Evolutionary conservation across 2,329 filamentous ascomycete species (phyloP), one percentile per base, ranked within the genome.

Genomic region (Colletotrichum sp.): DNA sequence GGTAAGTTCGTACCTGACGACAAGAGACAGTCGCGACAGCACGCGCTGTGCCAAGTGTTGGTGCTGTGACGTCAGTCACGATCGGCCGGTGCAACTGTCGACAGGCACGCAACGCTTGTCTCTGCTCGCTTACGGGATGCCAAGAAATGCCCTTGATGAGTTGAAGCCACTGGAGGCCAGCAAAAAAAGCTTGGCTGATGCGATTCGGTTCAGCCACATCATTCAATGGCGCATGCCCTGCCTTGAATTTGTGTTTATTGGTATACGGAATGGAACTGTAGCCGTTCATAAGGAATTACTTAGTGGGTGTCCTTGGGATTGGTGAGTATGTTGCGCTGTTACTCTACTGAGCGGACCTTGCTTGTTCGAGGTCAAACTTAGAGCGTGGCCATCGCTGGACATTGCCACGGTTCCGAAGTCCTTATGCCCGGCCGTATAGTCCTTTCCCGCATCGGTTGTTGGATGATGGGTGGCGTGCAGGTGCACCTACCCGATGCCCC

Each of bases 161-260:
- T 15, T 21, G 10, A 63, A 75, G 72, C 68, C 68, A 72, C 38
- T 75, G n/a, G 6, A n/a, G 69, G 61, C 63, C 72, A 52, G 63
- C 72, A 12, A 67, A 72, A 72, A 67, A 43, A 30, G 60, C 72
- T 75, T 75, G 72, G 72, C 72, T 75, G 72, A 75, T 75, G 72
- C 68, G 61, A 5, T 72, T 16, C 24, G 21, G 52, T 43, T 38
- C 72, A 72, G 61, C 72, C 72, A 75, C 72, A 67, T 28, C 26
- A 58, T 52, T 52, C n/a, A 52, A 52, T 21, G n/a, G 43, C 43
- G 43, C 43, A 52, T 21, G n/a, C 10, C 6, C 10, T 52, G n/a
- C 43, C n/a, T 13, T 1, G 43, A 0, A 12, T 3, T 0, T 12
- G n/a, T 21, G 3, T 48, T 13, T 0, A 48, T 21, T 21, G 10